Evolutionary conservation across 2,329 filamentous ascomycete genomes (phyloP).

Genomic region (Leptosphaerulina australis): DNA sequence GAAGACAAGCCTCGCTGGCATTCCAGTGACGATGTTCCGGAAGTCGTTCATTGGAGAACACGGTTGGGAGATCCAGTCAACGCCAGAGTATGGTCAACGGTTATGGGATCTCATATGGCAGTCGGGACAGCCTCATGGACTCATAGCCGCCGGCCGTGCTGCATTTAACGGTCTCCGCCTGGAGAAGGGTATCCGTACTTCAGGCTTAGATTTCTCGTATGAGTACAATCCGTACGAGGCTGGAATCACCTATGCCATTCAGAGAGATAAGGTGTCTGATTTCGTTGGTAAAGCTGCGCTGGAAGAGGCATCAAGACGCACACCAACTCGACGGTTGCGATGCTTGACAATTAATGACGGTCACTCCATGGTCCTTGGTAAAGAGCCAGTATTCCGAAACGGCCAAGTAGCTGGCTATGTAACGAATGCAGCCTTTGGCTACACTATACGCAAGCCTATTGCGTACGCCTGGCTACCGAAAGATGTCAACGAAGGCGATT

Average conservation of each 20-base stretch:
- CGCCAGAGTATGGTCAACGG: conserved; percentile 62
- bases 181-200: conserved; percentile 65
- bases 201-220: conserved; percentile 64
- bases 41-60: conserved; percentile 67
- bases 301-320: conserved; percentile 49
- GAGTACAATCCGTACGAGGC: conserved; percentile 67
- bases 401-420: conserved; percentile 61
- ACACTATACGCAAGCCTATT: conserved; percentile 63
- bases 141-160: conserved; percentile 63
- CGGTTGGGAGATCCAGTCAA: conserved; percentile 68
- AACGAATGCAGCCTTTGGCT: conserved; percentile 66
- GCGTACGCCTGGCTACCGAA: conserved; percentile 65
- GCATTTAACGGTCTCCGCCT: conserved; percentile 65
- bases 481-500: conserved; percentile 54
- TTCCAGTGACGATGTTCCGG: conserved; percentile 63
- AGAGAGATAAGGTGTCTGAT: conserved; percentile 52
- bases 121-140: conserved; percentile 60
- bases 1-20: conserved; percentile 57
- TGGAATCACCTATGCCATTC: conserved; percentile 60
- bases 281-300: conserved; percentile 62
- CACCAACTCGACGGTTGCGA: conserved; percentile 48
- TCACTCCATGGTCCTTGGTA: conserved; percentile 63
- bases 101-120: conserved; percentile 65
- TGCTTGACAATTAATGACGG: conserved; percentile 64
- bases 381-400: conserved; percentile 64